Conservation (phyloP, 495 filamentous ascomycete genomes). For the Penicillium psychrofluorescens region DNA sequence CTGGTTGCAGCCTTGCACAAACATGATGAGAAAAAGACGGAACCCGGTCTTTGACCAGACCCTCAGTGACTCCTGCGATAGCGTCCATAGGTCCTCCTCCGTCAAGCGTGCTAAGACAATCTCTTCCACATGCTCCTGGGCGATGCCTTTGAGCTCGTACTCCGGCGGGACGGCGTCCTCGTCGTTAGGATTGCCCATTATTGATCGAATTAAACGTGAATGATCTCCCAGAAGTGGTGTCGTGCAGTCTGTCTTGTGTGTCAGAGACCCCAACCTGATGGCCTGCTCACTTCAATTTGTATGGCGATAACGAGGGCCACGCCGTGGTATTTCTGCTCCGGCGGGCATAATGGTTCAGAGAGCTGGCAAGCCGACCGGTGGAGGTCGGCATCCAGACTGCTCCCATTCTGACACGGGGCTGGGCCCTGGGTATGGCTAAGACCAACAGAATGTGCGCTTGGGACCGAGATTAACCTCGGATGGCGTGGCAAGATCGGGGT, state of each 20-base stretch:
- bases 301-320: background rate
- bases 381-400: background rate
- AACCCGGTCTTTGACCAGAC: constrained; percentile 26
- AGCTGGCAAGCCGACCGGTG: background rate
- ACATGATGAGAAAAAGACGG: constrained; percentile 28
- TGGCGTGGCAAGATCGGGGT: background rate
- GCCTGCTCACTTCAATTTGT: background rate
- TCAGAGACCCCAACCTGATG: background rate
- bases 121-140: constrained; percentile 25
- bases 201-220: no score
- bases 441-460: constrained; percentile 4
- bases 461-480: background rate
- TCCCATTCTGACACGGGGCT: constrained; percentile 16
- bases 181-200: no score
- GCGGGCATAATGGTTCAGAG: background rate
- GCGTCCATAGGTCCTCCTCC: constrained; percentile 28
- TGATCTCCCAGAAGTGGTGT: background rate
- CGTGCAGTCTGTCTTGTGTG: background rate
- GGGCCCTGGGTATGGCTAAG: background rate
- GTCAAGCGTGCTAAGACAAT: constrained; percentile 28
- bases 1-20: constrained; percentile 34
- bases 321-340: constrained; percentile 9
- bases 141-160: constrained; percentile 2
- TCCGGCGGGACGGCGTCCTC: no score
- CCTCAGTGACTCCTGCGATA: constrained; percentile 22